phyloP scores from a whole-genome alignment of 805 yeast genomes.

The Ogataea methanolica region DNA sequence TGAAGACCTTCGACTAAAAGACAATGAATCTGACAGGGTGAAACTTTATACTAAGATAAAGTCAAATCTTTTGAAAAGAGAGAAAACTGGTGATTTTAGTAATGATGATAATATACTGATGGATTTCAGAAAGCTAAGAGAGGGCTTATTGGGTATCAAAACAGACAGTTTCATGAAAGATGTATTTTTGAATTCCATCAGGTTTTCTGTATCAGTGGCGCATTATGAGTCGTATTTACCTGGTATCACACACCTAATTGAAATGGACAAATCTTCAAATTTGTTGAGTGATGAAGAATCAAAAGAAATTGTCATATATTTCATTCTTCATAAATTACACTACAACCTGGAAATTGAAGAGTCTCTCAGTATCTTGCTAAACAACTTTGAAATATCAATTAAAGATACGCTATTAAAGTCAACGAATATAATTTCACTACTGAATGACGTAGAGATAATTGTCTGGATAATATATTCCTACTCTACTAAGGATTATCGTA shows the following conservation, averaged over 20 bases:
- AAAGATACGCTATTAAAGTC: not conserved
- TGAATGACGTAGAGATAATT: not conserved
- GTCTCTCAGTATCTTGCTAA: conserved; percentile 28
- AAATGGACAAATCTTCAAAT: conserved; percentile 12
- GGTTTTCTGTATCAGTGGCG: conserved; percentile 41
- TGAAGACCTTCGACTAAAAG: conserved; percentile 44
- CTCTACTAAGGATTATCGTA: conserved; percentile 27
- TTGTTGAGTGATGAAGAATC: conserved; percentile 30
- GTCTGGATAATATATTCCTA: conserved; percentile 20
- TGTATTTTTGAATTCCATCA: conserved; percentile 46
- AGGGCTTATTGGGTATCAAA: conserved; percentile 40
- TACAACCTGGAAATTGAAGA: conserved; percentile 29
- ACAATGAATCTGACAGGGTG: conserved; percentile 37
- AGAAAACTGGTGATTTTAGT: not conserved
- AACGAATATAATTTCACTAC: not conserved
- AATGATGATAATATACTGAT: conserved; percentile 30
- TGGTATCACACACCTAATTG: conserved; percentile 39
- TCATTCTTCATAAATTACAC: conserved; percentile 44
- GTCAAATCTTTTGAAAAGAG: conserved; percentile 11
- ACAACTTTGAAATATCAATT: conserved; percentile 4
- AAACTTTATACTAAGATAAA: conserved; percentile 37
- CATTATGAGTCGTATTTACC: conserved; percentile 55
- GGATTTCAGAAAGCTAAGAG: conserved; percentile 49
- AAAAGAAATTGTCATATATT: conserved; percentile 36
- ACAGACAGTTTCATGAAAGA: conserved; percentile 33